Evolutionary conservation across 768 basidiomycete genomes (phyloP).

Genomic region (Hypholoma fasciculare): DNA sequence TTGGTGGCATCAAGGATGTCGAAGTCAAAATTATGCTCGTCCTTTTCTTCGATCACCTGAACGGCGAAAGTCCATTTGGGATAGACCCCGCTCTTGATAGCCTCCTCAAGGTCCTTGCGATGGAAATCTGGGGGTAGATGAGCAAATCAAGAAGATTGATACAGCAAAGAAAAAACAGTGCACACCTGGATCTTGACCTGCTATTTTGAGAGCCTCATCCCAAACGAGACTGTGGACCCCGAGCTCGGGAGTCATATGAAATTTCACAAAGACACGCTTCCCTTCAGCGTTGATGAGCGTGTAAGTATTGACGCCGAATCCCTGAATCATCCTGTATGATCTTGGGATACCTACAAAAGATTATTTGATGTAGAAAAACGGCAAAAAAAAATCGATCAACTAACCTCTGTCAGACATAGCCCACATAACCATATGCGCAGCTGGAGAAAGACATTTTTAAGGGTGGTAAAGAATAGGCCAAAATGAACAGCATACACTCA

Average conservation of each 20-base stretch:
- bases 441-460: slow-evolving; percentile 25
- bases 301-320: slow-evolving; percentile 86
- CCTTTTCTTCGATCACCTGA: slow-evolving; percentile 65
- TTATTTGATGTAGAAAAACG: background rate
- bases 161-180: background rate
- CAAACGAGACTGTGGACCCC: slow-evolving; percentile 84
- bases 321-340: slow-evolving; percentile 88
- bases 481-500: slow-evolving; percentile 43
- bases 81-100: slow-evolving; percentile 68
- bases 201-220: slow-evolving; percentile 88
- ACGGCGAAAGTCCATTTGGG: slow-evolving; percentile 83
- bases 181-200: slow-evolving; percentile 78
- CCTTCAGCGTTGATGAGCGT: slow-evolving; percentile 68
- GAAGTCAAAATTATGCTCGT: slow-evolving; percentile 83
- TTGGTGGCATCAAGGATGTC: slow-evolving; percentile 89
- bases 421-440: slow-evolving; percentile 82
- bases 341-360: slow-evolving; percentile 61
- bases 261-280: slow-evolving; percentile 83
- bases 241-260: slow-evolving; percentile 80
- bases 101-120: slow-evolving; percentile 82
- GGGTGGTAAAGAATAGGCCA: background rate
- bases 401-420: slow-evolving; percentile 74
- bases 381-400: background rate
- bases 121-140: slow-evolving; percentile 61
- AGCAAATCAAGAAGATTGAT: background rate